These are phyloP conservation scores for Candolleomyces eurysporus DNA, from an alignment of 768 basidiomycete species.

Conservation along the genomic window DNA sequence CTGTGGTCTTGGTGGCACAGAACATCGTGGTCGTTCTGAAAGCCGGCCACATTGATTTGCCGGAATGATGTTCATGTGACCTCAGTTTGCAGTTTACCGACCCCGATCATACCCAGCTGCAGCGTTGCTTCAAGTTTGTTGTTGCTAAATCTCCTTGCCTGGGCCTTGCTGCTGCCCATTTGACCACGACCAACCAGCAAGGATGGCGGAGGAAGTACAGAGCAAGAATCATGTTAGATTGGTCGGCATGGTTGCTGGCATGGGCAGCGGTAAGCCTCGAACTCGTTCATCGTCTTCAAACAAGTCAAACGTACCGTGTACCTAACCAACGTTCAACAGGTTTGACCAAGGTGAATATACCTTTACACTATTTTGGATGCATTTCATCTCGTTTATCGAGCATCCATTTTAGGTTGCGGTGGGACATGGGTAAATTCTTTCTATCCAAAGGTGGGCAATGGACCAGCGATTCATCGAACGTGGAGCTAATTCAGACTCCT, in stretches of 20 bases:
- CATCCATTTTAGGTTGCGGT: constrained; percentile 52
- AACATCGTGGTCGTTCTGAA: no score
- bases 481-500: constrained; percentile 5
- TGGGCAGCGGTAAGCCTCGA: constrained; percentile 53
- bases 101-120: no score
- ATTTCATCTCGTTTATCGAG: constrained; percentile 6
- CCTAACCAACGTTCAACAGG: constrained; percentile 28
- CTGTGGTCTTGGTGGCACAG: not conserved
- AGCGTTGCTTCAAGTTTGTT: no score
- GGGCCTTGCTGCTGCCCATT: not conserved
- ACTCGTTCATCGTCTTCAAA: not conserved
- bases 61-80: no score
- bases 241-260: constrained; percentile 55
- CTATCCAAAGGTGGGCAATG: constrained; percentile 8
- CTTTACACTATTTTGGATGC: not conserved
- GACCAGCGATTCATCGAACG: not conserved
- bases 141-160: no score
- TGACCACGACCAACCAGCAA: not conserved
- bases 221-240: constrained; percentile 39
- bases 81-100: no score
- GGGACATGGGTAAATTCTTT: constrained; percentile 56
- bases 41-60: no score
- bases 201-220: constrained; percentile 27
- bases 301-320: not conserved
- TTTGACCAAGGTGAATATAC: constrained; percentile 44